Evolutionary conservation across 1,284 basidiomycete genomes (phyloP), one percentile per base, ranked within the genome.

Genomic region (Golubevia pallescens): DNA sequence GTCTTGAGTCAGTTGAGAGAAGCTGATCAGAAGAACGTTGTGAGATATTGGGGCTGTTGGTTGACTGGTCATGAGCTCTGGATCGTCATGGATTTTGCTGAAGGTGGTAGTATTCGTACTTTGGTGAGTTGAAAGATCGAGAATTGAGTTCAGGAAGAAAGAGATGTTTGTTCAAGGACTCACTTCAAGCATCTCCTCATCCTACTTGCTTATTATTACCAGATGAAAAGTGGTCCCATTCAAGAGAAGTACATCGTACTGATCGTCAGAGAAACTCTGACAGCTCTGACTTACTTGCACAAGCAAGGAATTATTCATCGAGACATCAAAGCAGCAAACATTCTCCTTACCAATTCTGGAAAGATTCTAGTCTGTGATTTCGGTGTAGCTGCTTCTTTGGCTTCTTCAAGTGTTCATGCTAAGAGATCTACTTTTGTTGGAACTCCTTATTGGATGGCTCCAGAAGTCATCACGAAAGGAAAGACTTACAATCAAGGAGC

Each of bases 371-470:
- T 98, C 20, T 95, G 93, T 84, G 95, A 98, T 87, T 98, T 98
- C 86, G 96, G 95, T 51, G 95, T 98, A 58, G 96, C 95, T 5
- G 95, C 97, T 5, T 90, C 97, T 38, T 89, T 97, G 42, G 91
- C 92, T 4, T 94, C 93, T 3, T 89, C 91, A 1, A 71, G 67
- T 53, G 68, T 73, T 13, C 91, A 92, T 4, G 93, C 93, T 84
- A 98, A 97, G 86, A 90, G 95, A 21, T 94, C 94, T 58, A 98
- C 95, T 0, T 90, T 97, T 73, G 93, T 95, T 68, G 96, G 96
- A 1, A 98, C 96, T 0, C 95, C 95, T 0, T 94, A 96, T 84
- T 98, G 95, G 95, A 98, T 98, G 96, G 95, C 95, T 0, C 95
- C 95, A 0, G 96, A 98, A 86, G 94, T 98, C 3, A 93, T 96